Conservation (phyloP, 371 early-diverging fungal species). For the Actinomortierella ambigua region DNA sequence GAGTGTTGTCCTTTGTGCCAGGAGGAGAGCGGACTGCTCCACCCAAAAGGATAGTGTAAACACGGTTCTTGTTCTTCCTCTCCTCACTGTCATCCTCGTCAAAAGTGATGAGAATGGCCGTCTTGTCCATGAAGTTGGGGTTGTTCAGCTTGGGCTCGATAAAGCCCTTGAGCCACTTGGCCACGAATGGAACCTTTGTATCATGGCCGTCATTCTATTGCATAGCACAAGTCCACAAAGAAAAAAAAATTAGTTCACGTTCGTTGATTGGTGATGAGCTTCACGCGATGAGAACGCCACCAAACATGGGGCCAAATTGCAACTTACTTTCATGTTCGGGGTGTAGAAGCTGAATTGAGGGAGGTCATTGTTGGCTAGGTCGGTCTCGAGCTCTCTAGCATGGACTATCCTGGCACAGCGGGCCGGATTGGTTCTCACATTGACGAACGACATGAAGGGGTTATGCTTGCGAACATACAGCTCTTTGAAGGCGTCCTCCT, state of each 20-base stretch:
- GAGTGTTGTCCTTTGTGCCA: conserved; percentile 50
- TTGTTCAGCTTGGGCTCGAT: conserved; percentile 59
- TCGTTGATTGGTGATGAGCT: no score
- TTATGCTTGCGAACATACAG: conserved; percentile 61
- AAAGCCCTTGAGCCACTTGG: conserved; percentile 60
- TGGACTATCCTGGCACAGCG: conserved; percentile 59
- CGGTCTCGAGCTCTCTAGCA: conserved; percentile 53
- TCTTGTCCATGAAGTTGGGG: conserved; percentile 53
- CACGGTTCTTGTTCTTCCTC: conserved; percentile 45
- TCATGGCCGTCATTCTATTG: conserved; percentile 62
- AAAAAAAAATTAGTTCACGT: background rate
- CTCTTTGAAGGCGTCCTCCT: conserved; percentile 20
- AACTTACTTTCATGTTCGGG: conserved; percentile 46
- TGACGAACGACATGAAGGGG: conserved; percentile 62
- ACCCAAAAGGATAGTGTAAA: conserved; percentile 56
- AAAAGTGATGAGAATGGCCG: conserved; percentile 59
- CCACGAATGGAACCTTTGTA: conserved; percentile 54
- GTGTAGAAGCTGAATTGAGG: conserved; percentile 68
- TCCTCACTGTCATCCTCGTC: conserved; percentile 51
- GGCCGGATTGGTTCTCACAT: conserved; percentile 48
- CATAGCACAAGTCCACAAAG: conserved; percentile 17
- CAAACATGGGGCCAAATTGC: no score
- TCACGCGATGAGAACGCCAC: background rate
- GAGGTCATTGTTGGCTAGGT: conserved; percentile 49
- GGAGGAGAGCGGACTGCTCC: conserved; percentile 48